These are phyloP conservation scores for Violaceomyces palustris DNA, from an alignment of 1,284 basidiomycete species.

Conservation along the genomic window DNA sequence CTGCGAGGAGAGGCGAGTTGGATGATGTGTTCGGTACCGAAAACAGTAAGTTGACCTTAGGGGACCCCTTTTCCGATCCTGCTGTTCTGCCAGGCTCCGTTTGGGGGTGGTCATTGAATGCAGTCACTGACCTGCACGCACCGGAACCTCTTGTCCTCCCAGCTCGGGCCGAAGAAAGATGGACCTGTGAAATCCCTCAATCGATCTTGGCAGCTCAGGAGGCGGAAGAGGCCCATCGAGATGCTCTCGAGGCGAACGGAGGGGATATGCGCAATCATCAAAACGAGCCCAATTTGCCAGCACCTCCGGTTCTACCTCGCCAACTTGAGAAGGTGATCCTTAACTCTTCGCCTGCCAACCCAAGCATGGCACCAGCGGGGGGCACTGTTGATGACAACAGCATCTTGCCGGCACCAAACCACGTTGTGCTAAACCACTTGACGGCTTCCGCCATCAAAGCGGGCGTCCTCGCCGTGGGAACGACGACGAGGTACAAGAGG, in stretches of 20 bases:
- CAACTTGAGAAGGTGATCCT: slow-evolving; percentile 91
- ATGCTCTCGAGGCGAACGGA: slow-evolving; percentile 20
- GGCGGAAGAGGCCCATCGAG: slow-evolving; percentile 44
- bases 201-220: slow-evolving; percentile 49
- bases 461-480: slow-evolving; percentile 87
- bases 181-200: slow-evolving; percentile 54
- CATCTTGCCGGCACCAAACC: slow-evolving; percentile 79
- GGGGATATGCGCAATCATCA: slow-evolving; percentile 1
- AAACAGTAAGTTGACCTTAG: slow-evolving; percentile 24
- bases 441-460: slow-evolving; percentile 93
- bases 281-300: slow-evolving; percentile 13
- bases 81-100: too few species aligned
- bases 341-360: slow-evolving; percentile 58
- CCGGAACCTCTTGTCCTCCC: neutral
- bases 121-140: neutral
- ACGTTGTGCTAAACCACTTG: slow-evolving; percentile 90
- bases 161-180: slow-evolving; percentile 28
- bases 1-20: slow-evolving; percentile 24
- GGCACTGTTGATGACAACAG: slow-evolving; percentile 75
- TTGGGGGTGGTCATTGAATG: too few species aligned
- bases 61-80: too few species aligned
- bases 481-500: slow-evolving; percentile 84
- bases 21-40: slow-evolving; percentile 45
- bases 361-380: slow-evolving; percentile 23
- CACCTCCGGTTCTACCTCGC: slow-evolving; percentile 69